Conservation (phyloP, 2,329 filamentous ascomycete genomes). For the Lasiodiplodia theobromae region DNA sequence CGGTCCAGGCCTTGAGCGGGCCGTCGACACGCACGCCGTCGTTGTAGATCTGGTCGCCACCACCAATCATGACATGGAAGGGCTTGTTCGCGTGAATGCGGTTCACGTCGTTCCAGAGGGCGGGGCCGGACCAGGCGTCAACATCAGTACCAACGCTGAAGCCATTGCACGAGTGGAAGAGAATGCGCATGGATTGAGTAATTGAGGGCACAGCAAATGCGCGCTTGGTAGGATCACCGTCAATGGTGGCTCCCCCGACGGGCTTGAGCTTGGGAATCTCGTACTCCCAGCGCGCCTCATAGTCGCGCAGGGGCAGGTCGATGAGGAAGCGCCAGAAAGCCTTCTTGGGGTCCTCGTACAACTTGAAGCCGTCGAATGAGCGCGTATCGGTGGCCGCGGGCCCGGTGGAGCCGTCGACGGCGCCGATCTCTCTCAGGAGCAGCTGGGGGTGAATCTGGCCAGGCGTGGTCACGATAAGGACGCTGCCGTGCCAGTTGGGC, state of each 20-base stretch:
- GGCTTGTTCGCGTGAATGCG: slow-evolving; percentile 65
- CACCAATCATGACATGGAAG: slow-evolving; percentile 79
- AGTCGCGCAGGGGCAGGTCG: slow-evolving; percentile 70
- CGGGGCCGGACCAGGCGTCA: slow-evolving; percentile 67
- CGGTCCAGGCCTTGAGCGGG: slow-evolving; percentile 73
- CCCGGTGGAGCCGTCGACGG: slow-evolving; percentile 42
- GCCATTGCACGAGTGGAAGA: slow-evolving; percentile 74
- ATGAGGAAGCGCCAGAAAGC: slow-evolving; percentile 67
- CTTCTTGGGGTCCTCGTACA: slow-evolving; percentile 66
- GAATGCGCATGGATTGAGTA: slow-evolving; percentile 71
- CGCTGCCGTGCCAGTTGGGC: slow-evolving; percentile 80
- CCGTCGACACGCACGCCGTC: slow-evolving; percentile 84
- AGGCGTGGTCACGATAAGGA: slow-evolving; percentile 80
- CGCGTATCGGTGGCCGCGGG: slow-evolving; percentile 34
- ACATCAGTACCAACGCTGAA: slow-evolving; percentile 72
- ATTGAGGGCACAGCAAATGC: slow-evolving; percentile 65
- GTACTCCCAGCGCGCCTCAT: slow-evolving; percentile 83
- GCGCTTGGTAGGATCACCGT: slow-evolving; percentile 43
- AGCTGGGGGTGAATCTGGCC: slow-evolving; percentile 70
- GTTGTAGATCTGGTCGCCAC: slow-evolving; percentile 85
- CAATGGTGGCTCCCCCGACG: slow-evolving; percentile 54
- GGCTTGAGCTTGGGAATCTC: slow-evolving; percentile 71
- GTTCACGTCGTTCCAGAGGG: slow-evolving; percentile 70
- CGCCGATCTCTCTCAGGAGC: slow-evolving; percentile 61
- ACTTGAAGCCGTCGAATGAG: slow-evolving; percentile 57